phyloP scores from a whole-genome alignment of 1,284 basidiomycete species.

The Melampsora americana region DNA sequence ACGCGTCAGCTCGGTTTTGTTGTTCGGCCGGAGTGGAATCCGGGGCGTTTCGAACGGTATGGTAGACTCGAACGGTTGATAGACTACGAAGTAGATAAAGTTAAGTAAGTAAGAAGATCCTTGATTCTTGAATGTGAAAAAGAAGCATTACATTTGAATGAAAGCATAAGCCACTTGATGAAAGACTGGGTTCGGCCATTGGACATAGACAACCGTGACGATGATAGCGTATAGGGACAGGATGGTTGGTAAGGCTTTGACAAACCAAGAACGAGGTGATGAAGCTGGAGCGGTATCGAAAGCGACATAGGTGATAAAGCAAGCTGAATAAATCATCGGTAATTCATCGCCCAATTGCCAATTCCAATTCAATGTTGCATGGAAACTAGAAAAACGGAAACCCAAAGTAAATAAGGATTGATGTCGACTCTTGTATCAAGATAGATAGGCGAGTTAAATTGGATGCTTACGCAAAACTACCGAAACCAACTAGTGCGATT shows the following conservation, averaged over 20 bases:
- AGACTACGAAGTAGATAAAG: slow-evolving; percentile 50
- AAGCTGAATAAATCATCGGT: slow-evolving; percentile 53
- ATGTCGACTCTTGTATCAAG: not conserved
- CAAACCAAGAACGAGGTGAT: slow-evolving; percentile 44
- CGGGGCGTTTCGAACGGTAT: slow-evolving; percentile 45
- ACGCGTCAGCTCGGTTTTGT: slow-evolving; percentile 35
- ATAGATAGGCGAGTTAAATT: not conserved
- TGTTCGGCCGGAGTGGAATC: slow-evolving; percentile 42
- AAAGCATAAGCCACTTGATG: slow-evolving; percentile 59
- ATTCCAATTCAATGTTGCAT: slow-evolving; percentile 51
- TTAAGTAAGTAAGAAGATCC: slow-evolving; percentile 52
- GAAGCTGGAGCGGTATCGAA: slow-evolving; percentile 49
- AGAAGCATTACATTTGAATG: slow-evolving; percentile 53
- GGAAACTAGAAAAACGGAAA: slow-evolving; percentile 50
- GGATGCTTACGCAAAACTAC: slow-evolving; percentile 38
- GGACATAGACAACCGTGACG: slow-evolving; percentile 48
- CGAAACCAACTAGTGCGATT: slow-evolving; percentile 36
- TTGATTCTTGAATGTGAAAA: no score
- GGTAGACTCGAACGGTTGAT: not conserved
- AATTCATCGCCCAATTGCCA: slow-evolving; percentile 53
- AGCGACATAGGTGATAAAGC: slow-evolving; percentile 49
- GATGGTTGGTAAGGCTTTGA: slow-evolving; percentile 46
- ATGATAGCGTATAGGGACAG: slow-evolving; percentile 45
- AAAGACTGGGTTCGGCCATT: slow-evolving; percentile 59
- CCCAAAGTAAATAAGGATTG: slow-evolving; percentile 44